Evolutionary conservation across 495 filamentous ascomycete genomes (phyloP).

Genomic region (Penicillium egyptiacum): DNA sequence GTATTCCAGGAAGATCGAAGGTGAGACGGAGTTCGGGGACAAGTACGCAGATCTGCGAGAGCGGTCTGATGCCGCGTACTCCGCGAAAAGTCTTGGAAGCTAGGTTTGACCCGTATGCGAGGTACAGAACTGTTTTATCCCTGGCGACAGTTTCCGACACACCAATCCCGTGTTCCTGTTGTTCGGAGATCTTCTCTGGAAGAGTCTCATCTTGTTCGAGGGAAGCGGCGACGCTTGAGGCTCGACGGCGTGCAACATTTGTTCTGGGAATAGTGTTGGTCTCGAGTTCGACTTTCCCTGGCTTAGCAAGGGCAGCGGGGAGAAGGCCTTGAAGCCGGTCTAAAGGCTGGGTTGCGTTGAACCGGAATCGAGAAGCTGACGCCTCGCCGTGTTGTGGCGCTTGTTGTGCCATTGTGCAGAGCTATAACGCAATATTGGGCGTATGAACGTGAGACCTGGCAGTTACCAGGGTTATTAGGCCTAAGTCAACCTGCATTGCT

Average conservation of each 20-base stretch:
- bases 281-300: constrained; percentile 4
- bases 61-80: constrained; percentile 70
- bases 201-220: constrained; percentile 30
- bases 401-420: constrained; percentile 11
- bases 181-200: constrained; percentile 24
- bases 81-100: constrained; percentile 72
- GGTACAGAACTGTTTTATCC: constrained; percentile 70
- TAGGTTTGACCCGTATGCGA: constrained; percentile 95
- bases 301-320: constrained; percentile 2
- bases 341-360: constrained; percentile 23
- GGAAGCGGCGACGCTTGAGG: constrained; percentile 21
- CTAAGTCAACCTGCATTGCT: background rate
- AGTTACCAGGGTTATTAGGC: background rate
- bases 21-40: constrained; percentile 74
- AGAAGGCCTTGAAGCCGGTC: constrained; percentile 16
- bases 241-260: constrained; percentile 20
- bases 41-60: constrained; percentile 74
- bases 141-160: constrained; percentile 8
- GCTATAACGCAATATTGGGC: constrained; percentile 7
- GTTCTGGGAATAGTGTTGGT: constrained; percentile 19
- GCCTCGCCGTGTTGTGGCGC: constrained; percentile 1
- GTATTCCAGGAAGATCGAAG: constrained; percentile 83
- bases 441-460: background rate
- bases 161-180: constrained; percentile 13
- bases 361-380: constrained; percentile 15